Evolutionary conservation across 75 land plant genomes (phyloP).

Genomic region (Isoetes taiwanensis): DNA sequence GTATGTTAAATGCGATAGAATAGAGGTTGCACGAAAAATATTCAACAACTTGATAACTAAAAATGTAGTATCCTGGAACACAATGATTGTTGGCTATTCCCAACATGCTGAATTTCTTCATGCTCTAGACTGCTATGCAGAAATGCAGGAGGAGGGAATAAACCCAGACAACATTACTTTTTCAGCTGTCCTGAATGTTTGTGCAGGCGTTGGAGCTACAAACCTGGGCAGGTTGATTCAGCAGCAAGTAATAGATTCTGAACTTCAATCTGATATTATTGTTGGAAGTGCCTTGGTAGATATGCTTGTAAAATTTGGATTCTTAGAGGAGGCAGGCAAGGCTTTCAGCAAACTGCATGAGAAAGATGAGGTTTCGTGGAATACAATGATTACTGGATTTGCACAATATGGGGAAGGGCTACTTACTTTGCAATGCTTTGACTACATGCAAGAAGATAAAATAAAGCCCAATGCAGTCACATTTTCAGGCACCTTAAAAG

Average conservation of each 20-base stretch:
- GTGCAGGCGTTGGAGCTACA: constrained; percentile 21
- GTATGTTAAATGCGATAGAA: constrained; percentile 58
- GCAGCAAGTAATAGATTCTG: constrained; percentile 17
- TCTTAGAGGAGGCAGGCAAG: constrained; percentile 10
- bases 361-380: constrained; percentile 32
- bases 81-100: constrained; percentile 25
- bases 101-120: constrained; percentile 13
- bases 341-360: constrained; percentile 26
- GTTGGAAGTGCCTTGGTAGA: constrained; percentile 23
- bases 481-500: constrained; percentile 35
- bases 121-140: constrained; percentile 8
- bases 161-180: constrained; percentile 22
- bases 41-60: constrained; percentile 23
- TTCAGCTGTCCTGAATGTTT: constrained; percentile 18
- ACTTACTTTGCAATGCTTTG: constrained; percentile 32
- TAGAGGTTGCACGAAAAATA: constrained; percentile 22
- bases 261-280: constrained; percentile 20
- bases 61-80: constrained; percentile 32
- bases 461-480: constrained; percentile 34
- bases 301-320: constrained; percentile 24
- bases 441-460: constrained; percentile 23
- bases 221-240: constrained; percentile 18
- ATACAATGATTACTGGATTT: constrained; percentile 40
- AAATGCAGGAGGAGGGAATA: constrained; percentile 12
- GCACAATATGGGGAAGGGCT: constrained; percentile 20